phyloP scores from a whole-genome alignment of 2,329 filamentous ascomycete species.

The Ceratocystis papillata region DNA sequence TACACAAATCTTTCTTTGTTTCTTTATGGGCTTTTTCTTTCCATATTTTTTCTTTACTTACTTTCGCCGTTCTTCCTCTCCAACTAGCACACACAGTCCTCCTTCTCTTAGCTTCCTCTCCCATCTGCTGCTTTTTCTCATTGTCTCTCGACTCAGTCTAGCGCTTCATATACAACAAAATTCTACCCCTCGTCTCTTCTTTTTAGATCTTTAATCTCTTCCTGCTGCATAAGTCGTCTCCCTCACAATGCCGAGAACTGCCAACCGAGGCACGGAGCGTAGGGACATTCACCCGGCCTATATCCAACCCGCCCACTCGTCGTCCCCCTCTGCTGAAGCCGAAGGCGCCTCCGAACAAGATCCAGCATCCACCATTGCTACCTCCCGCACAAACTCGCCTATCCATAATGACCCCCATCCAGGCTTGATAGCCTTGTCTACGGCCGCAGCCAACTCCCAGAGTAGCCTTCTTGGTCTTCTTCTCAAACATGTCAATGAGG shows the following conservation, averaged over 20 bases:
- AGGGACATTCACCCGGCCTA: constrained; percentile 7
- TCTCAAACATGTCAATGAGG: constrained; percentile 34
- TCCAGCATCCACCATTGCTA: constrained; percentile 16
- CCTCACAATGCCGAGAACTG: neutral
- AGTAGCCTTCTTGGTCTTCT: constrained; percentile 21
- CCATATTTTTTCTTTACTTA: neutral
- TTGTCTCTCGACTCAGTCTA: neutral
- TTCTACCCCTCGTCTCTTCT: neutral
- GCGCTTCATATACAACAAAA: neutral
- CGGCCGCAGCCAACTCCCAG: constrained; percentile 18
- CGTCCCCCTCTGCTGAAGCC: constrained; percentile 9
- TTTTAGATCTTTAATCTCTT: neutral
- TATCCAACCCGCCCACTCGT: constrained; percentile 4
- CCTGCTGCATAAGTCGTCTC: neutral
- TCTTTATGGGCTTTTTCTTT: constrained; percentile 12
- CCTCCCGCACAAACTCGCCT: constrained; percentile 7
- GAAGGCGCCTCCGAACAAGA: constrained; percentile 6
- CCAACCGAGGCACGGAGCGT: constrained; percentile 1
- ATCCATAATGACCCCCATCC: constrained; percentile 2
- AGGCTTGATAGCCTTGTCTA: constrained; percentile 18
- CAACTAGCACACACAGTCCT: neutral
- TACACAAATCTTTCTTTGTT: constrained; percentile 7
- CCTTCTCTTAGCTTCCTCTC: neutral
- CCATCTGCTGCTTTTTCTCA: neutral
- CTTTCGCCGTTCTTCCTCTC: constrained; percentile 9